Evolutionary conservation across 129 eudicot genomes (phyloP), one percentile per base, ranked within the genome.

Genomic region (Lactuca saligna): DNA sequence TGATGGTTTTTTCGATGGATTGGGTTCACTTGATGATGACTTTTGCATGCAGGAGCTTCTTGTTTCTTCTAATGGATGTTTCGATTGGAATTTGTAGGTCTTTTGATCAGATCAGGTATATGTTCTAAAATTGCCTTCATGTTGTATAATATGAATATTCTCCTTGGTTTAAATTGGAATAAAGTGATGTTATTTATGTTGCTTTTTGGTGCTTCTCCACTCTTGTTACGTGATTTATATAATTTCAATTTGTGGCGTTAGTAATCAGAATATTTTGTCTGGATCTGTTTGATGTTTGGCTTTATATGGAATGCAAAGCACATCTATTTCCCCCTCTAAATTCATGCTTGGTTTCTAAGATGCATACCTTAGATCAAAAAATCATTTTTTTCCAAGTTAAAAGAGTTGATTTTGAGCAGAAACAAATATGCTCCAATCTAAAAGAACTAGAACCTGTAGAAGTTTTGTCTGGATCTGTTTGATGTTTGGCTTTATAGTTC

Each of bases 11-110:
- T 80, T 87, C 37, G 91, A 84, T 16, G 85, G 91, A 16, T 78
- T 90, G 60, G 93, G 75, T 63, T 79, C 82, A 0, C 56, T 83
- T 37, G 88, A 82, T 14, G 96, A 83, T 37, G 77, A 75, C 48
- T 89, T 74, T 64, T 74, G 80, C 63, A 65, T 82, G 10, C 76
- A 75, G 70, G 86, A 82, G 77, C 14, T 68, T 7, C 16, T 82
- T 76, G 68, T 53, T 50, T 60, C 55, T 33, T 61, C 91, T 14
- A 62, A 55, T 74, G 71, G 31, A 16, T 42, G 66, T 63, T n/a
- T 61, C 12, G 59, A 54, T 54, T 76, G 75, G 80, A 54, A 63
- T 54, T 61, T 54, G 57, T 76, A 76, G 80, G 65, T 15, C 31
- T 41, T 41, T 69, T 54, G 44, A 69, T 46, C 29, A 44, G 68